phyloP scores from a whole-genome alignment of 805 yeast genomes.

The Candida michaelii region DNA sequence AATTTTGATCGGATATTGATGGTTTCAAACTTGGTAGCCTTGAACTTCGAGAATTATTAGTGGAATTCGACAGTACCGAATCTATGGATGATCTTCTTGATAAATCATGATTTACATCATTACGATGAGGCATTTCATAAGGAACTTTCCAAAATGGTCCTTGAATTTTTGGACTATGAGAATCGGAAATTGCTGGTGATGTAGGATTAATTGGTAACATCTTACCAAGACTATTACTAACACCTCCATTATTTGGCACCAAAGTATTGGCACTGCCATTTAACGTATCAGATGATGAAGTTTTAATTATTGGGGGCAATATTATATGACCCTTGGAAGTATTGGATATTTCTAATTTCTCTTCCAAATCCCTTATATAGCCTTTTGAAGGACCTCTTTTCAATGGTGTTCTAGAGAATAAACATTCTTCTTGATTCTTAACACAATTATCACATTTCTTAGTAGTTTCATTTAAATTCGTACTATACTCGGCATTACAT shows the following conservation, averaged over 20 bases:
- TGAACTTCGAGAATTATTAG: constrained; percentile 27
- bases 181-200: constrained; percentile 7
- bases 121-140: constrained; percentile 48
- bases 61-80: constrained; percentile 48
- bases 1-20: constrained; percentile 16
- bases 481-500: constrained; percentile 61
- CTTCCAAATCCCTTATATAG: constrained; percentile 47
- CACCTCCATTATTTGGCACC: neutral
- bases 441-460: constrained; percentile 62
- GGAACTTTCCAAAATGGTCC: constrained; percentile 66
- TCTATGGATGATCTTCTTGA: constrained; percentile 48
- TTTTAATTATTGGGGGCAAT: constrained; percentile 27
- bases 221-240: neutral
- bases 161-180: constrained; percentile 32
- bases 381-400: constrained; percentile 83
- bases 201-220: constrained; percentile 8
- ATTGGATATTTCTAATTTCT: constrained; percentile 26
- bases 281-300: constrained; percentile 5
- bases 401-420: constrained; percentile 69
- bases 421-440: constrained; percentile 59
- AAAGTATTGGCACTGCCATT: neutral
- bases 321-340: constrained; percentile 19
- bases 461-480: constrained; percentile 45
- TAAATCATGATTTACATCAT: constrained; percentile 5
- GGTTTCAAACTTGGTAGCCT: constrained; percentile 33